Percentiles rank a stretch among this genome's conserved stretches.
These are phyloP conservation scores for Lathyrus oleraceus DNA, from an alignment of 306 rosid genomes.

Conservation along the genomic window DNA sequence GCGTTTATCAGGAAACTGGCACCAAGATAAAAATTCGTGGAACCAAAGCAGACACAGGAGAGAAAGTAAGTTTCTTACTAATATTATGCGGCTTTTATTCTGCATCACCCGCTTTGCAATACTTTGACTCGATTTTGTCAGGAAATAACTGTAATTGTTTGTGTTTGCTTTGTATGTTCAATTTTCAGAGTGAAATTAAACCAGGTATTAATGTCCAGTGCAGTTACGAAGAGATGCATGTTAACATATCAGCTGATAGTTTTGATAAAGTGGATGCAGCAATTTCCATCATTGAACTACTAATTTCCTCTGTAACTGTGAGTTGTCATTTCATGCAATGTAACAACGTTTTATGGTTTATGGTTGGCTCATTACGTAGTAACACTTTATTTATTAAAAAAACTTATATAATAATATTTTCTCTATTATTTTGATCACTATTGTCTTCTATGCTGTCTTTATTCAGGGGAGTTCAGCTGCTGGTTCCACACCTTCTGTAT, in stretches of 20 bases:
- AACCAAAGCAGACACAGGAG: conserved; percentile 61
- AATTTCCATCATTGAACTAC: conserved; percentile 73
- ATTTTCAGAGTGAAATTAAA: conserved; percentile 66
- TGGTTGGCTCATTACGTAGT: conserved; percentile 12
- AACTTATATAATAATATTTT: background rate
- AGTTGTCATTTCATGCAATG: conserved; percentile 47
- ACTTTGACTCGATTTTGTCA: conserved; percentile 17
- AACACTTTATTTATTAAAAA: background rate
- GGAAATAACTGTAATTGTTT: conserved; percentile 2
- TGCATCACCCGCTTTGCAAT: conserved; percentile 21
- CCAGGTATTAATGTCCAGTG: conserved; percentile 54
- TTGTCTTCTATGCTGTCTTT: conserved; percentile 34
- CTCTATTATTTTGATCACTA: conserved; percentile 18
- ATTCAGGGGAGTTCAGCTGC: conserved; percentile 73
- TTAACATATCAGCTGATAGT: conserved; percentile 78
- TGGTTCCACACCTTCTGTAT: conserved; percentile 44
- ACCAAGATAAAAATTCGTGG: conserved; percentile 76
- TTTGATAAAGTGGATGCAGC: conserved; percentile 93
- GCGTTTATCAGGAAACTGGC: conserved; percentile 77
- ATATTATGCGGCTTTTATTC: conserved; percentile 17
- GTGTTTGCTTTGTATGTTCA: conserved; percentile 20
- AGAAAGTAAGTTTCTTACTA: conserved; percentile 54
- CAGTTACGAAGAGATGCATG: conserved; percentile 65
- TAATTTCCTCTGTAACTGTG: conserved; percentile 78
- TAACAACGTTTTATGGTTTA: conserved; percentile 29